A percentile compares a stretch with the other conserved stretches of the same genome.
Evolutionary conservation across 2,329 filamentous ascomycete genomes (phyloP).

Genomic region (Neofusicoccum cordaticola): DNA sequence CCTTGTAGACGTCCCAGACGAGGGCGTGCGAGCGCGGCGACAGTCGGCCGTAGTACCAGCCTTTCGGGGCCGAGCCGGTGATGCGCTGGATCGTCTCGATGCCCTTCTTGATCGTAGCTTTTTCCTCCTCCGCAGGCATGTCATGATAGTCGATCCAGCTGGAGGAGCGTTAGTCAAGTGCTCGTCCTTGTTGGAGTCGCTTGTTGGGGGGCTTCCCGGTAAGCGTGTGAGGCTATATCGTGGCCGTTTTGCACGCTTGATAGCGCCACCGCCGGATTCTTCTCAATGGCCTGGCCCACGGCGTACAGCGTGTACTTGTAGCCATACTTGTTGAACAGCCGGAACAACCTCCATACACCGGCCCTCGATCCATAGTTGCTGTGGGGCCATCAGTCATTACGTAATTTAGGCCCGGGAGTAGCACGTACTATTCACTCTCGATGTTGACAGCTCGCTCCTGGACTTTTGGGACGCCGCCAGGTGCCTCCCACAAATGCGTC

Average conservation of each 20-base stretch:
- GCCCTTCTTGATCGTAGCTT: conserved; percentile 46
- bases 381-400: background rate
- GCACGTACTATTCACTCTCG: conserved; percentile 45
- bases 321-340: conserved; percentile 47
- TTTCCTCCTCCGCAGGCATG: conserved; percentile 46
- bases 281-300: conserved; percentile 49
- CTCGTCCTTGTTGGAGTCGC: no score
- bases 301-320: conserved; percentile 54
- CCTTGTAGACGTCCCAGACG: conserved; percentile 50
- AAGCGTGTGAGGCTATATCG: conserved; percentile 47
- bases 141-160: conserved; percentile 53
- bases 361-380: conserved; percentile 49
- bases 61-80: conserved; percentile 47
- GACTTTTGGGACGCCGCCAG: conserved; percentile 30
- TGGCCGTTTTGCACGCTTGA: conserved; percentile 50
- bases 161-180: background rate
- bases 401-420: background rate
- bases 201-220: background rate
- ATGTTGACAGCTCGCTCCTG: conserved; percentile 47
- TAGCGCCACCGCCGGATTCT: conserved; percentile 48
- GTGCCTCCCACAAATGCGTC: conserved; percentile 31
- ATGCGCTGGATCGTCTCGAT: conserved; percentile 43
- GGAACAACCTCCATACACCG: conserved; percentile 51
- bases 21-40: conserved; percentile 47
- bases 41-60: conserved; percentile 51